Conservation (phyloP, 2,329 filamentous ascomycete genomes). For the Pseudogymnoascus sp. region DNA sequence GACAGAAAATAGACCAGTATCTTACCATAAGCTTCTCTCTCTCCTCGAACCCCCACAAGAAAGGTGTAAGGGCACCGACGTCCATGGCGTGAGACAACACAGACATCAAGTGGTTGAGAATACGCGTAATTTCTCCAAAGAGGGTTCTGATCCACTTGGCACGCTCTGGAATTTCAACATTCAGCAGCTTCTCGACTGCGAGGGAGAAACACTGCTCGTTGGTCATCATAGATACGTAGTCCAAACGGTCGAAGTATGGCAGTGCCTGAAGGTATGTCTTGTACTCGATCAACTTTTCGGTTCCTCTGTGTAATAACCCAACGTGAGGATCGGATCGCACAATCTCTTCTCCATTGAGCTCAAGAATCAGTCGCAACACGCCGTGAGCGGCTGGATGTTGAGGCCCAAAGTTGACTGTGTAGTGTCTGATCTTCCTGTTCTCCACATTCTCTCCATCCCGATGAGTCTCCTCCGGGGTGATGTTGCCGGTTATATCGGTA, state of each 20-base stretch:
- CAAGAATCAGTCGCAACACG: constrained; percentile 92
- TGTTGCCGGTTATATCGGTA: constrained; percentile 13
- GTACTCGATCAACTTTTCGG: constrained; percentile 99
- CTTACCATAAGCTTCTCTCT: constrained; percentile 98
- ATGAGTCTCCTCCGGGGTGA: constrained; percentile 32
- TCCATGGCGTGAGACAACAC: constrained; percentile 97
- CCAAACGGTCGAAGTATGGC: constrained; percentile 96
- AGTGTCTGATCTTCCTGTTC: constrained; percentile 88
- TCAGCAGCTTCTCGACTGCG: constrained; percentile 94
- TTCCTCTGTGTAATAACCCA: constrained; percentile 89
- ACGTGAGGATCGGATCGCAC: constrained; percentile 94
- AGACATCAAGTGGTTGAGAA: constrained; percentile 97
- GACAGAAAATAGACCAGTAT: constrained; percentile 12
- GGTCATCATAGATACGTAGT: constrained; percentile 99
- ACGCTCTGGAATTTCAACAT: constrained; percentile 88
- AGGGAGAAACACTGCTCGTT: constrained; percentile 97
- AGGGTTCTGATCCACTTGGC: constrained; percentile 95
- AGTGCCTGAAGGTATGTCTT: constrained; percentile 97
- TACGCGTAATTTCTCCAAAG: constrained; percentile 89
- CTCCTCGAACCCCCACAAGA: constrained; percentile 99
- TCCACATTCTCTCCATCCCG: constrained; percentile 39
- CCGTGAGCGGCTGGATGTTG: constrained; percentile 98
- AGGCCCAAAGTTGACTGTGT: constrained; percentile 98
- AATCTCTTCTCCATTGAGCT: constrained; percentile 96
- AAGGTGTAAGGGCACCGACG: constrained; percentile 93